Evolutionary conservation across 75 land plant genomes (phyloP), one percentile per base, ranked within the genome.

Genomic region (Larix kaempferi): DNA sequence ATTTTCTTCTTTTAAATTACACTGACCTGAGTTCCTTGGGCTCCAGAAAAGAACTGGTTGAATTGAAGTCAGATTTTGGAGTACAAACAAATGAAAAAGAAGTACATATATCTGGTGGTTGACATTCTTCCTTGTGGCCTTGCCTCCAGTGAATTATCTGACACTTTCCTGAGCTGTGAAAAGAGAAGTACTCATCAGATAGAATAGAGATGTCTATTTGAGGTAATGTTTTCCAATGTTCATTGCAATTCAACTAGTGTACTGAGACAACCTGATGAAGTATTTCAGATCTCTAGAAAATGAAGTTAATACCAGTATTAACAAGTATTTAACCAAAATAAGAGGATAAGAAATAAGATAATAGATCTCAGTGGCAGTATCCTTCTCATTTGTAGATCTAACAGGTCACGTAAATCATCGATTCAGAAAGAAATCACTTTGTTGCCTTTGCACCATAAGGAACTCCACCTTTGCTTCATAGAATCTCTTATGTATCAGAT

Each of bases 121-220:
- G 67, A 66, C 97, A 94, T 79, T 88, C 85, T 6, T 90, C 88
- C 61, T 87, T 94, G 81, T 94, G 97, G 57, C 97, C 95, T 82
- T 84, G 78, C 56, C 85, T 78, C 97, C 97, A 94, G 65, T 94
- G 92, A 49, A 77, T 64, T 25, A 88, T 89, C 83, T 94, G 97
- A 67, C 97, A 94, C 75, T 83, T 83, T 4, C 88, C 87, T 62
- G 95, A 93, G 76, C 95, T 89, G 84, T 23, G 80, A 78, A 39
- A 23, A 59, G 5, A 71, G 14, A 79, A 59, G 56, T 23, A 69
- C 7, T 1, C 11, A n/a, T 69, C 37, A 41, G 6, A 41, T 8
- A 69, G 22, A 15, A 39, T 37, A 37, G 22, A 69, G 8, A 69
- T 39, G 41, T 19, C 21, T 37, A 69, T 21, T 39, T 7, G n/a